phyloP scores from a whole-genome alignment of 768 basidiomycete genomes.

The Tricholoma hemisulphureum region DNA sequence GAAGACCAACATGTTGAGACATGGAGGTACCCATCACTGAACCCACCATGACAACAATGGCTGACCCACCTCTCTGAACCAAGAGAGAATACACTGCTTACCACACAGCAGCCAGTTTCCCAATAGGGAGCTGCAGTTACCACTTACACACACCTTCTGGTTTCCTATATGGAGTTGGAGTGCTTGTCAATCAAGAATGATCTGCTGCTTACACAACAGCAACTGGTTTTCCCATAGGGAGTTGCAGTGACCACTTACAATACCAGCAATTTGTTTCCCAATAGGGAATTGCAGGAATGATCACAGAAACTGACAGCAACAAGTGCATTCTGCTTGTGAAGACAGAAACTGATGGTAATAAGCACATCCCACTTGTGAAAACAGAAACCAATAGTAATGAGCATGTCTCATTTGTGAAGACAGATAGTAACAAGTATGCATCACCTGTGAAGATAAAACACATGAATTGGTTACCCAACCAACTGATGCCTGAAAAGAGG shows the following conservation, averaged over 20 bases:
- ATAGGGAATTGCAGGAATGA: neutral
- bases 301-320: neutral
- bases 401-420: too few species aligned
- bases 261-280: neutral
- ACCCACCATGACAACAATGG: neutral
- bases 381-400: too few species aligned
- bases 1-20: neutral
- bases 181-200: too few species aligned
- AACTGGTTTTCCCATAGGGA: neutral
- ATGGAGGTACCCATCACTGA: neutral
- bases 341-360: too few species aligned
- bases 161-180: too few species aligned
- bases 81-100: neutral
- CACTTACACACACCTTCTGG: too few species aligned
- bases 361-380: too few species aligned
- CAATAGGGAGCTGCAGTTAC: neutral
- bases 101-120: neutral
- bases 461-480: too few species aligned
- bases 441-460: too few species aligned
- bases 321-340: too few species aligned
- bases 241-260: neutral
- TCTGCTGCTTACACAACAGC: neutral
- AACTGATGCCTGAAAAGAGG: too few species aligned
- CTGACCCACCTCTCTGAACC: neutral
- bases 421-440: too few species aligned